Conservation (phyloP, 768 basidiomycete species). For the Tephrocybe sp. region DNA sequence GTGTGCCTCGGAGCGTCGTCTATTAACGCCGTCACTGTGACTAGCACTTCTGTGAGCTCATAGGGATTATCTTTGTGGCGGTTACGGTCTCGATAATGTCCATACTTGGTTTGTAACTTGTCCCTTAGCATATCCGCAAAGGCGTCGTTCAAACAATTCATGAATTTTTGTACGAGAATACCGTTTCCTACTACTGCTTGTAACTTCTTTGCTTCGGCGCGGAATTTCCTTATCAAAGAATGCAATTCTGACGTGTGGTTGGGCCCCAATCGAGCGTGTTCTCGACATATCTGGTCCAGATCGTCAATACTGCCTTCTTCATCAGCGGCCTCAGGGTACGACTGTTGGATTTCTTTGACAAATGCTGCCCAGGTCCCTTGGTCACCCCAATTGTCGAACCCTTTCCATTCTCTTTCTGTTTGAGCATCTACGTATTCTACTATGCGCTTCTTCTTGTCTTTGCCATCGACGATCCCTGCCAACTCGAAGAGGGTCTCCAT, state of each 20-base stretch:
- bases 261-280: background rate
- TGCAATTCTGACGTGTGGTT: background rate
- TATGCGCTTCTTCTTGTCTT: background rate
- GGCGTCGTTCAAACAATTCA: background rate
- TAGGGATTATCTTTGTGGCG: background rate
- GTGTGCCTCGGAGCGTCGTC: background rate
- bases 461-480: background rate
- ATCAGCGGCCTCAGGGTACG: background rate
- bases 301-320: background rate
- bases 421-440: background rate
- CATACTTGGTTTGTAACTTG: background rate
- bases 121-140: background rate
- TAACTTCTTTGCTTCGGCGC: conserved; percentile 1
- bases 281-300: background rate
- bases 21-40: background rate
- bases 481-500: background rate
- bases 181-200: background rate
- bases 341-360: background rate
- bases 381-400: background rate
- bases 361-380: background rate
- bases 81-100: background rate
- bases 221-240: background rate
- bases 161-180: background rate
- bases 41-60: background rate
- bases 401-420: background rate